Conservation (phyloP, 371 early-diverging fungal genomes). For the Batkoa obscura region DNA sequence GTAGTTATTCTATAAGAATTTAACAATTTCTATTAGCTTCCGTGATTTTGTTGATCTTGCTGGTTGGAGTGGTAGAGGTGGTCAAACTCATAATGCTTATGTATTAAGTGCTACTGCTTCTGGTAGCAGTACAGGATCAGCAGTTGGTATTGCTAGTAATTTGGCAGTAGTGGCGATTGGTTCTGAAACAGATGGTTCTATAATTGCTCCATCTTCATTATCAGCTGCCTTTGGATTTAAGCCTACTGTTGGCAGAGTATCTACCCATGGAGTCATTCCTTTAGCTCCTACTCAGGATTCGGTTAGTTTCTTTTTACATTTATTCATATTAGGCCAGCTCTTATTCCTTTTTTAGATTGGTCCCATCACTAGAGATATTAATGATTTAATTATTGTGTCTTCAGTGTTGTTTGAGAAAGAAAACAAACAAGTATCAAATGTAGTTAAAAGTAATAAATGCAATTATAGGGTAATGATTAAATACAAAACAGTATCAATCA, state of each 20-base stretch:
- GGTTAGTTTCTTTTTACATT: constrained; percentile 12
- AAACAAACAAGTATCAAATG: too few relatives aligned
- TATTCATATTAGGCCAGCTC: background rate
- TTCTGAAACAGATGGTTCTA: constrained; percentile 88
- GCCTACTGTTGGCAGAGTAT: constrained; percentile 69
- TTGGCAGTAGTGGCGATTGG: constrained; percentile 58
- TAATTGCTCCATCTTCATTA: constrained; percentile 76
- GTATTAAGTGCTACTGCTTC: background rate
- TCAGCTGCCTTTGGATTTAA: constrained; percentile 84
- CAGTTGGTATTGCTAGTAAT: constrained; percentile 68
- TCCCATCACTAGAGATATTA: background rate
- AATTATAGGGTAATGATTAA: too few relatives aligned
- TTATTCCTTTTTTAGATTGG: background rate
- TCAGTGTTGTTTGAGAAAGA: too few relatives aligned
- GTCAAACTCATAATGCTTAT: constrained; percentile 9
- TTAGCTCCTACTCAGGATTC: constrained; percentile 81
- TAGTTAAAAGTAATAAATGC: too few relatives aligned
- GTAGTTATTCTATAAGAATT: background rate
- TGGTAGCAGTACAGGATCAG: constrained; percentile 38
- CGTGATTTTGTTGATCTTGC: background rate
- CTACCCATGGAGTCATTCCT: constrained; percentile 63
- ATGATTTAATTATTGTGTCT: background rate
- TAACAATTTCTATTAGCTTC: constrained; percentile 2
- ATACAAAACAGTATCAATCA: too few relatives aligned
- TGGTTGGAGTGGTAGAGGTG: constrained; percentile 11